A percentile compares a stretch with the other conserved stretches of the same genome.
Evolutionary conservation across 2,329 filamentous ascomycete species (phyloP).

Genomic region (Dothideomycetes sp.): DNA sequence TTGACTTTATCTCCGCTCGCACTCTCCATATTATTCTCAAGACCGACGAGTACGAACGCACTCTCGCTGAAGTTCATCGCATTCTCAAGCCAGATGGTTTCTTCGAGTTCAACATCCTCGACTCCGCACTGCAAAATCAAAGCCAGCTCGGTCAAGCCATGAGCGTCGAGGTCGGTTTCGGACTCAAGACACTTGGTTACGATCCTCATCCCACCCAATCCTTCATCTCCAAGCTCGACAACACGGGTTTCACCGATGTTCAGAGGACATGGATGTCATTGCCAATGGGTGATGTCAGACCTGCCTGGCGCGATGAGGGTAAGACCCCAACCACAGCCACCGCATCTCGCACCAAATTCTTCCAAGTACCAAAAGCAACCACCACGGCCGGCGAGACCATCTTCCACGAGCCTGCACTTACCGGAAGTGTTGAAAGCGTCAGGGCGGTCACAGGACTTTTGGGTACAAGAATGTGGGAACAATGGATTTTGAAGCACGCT

Average conservation of each 20-base stretch:
- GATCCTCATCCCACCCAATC: constrained; percentile 74
- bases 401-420: constrained; percentile 24
- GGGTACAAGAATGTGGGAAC: constrained; percentile 89
- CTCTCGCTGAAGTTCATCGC: constrained; percentile 76
- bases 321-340: constrained; percentile 15
- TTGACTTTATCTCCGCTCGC: constrained; percentile 84
- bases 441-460: constrained; percentile 62
- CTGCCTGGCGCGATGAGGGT: constrained; percentile 28
- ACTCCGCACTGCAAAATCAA: constrained; percentile 80
- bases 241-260: constrained; percentile 68
- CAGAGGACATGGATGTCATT: constrained; percentile 84
- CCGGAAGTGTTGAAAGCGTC: constrained; percentile 28
- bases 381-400: constrained; percentile 18
- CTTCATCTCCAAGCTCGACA: constrained; percentile 65
- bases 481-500: constrained; percentile 84
- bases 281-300: constrained; percentile 54
- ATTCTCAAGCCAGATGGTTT: constrained; percentile 89
- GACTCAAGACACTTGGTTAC: constrained; percentile 80
- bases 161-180: constrained; percentile 85
- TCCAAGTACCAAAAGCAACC: constrained; percentile 1
- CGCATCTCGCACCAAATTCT: not conserved
- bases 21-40: constrained; percentile 80
- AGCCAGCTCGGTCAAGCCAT: constrained; percentile 72
- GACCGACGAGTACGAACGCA: constrained; percentile 79
- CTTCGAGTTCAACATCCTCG: constrained; percentile 81